A percentile compares a stretch with the other conserved stretches of the same genome.
These are phyloP conservation scores for Monosporascus sp. DNA, from an alignment of 2,329 filamentous ascomycete genomes.

Conservation along the genomic window DNA sequence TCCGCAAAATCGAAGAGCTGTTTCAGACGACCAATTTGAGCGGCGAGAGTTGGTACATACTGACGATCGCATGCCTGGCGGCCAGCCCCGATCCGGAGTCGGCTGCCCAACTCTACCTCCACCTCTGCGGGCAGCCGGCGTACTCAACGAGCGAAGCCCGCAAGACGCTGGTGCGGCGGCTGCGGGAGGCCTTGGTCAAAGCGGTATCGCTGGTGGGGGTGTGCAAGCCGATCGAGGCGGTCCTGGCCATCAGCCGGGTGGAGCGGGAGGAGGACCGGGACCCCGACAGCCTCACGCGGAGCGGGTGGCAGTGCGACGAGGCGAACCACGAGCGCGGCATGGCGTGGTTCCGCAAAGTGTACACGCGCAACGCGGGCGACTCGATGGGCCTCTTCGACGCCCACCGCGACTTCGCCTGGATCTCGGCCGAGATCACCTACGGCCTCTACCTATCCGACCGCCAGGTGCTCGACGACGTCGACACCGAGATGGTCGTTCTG, in stretches of 20 bases:
- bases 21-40: constrained; percentile 7
- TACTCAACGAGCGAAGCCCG: constrained; percentile 37
- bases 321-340: constrained; percentile 47
- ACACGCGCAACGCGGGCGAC: constrained; percentile 39
- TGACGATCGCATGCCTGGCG: constrained; percentile 34
- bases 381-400: constrained; percentile 30
- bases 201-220: constrained; percentile 53
- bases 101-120: constrained; percentile 47
- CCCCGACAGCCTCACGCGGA: constrained; percentile 41
- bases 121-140: constrained; percentile 44
- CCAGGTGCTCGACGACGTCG: constrained; percentile 45
- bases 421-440: constrained; percentile 51
- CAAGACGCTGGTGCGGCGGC: constrained; percentile 40
- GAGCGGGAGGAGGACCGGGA: constrained; percentile 52
- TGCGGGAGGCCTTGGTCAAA: constrained; percentile 56
- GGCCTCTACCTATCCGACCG: constrained; percentile 53
- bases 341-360: constrained; percentile 52
- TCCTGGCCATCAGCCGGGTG: constrained; percentile 47
- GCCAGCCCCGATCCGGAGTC: constrained; percentile 46
- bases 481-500: constrained; percentile 50
- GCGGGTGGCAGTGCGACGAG: constrained; percentile 53
- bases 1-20: constrained; percentile 1
- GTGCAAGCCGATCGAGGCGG: constrained; percentile 56
- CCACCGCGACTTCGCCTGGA: constrained; percentile 40
- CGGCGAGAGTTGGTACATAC: constrained; percentile 17